Conservation (phyloP, 192 early-diverging fungal species). For the Mortierella claussenii region DNA sequence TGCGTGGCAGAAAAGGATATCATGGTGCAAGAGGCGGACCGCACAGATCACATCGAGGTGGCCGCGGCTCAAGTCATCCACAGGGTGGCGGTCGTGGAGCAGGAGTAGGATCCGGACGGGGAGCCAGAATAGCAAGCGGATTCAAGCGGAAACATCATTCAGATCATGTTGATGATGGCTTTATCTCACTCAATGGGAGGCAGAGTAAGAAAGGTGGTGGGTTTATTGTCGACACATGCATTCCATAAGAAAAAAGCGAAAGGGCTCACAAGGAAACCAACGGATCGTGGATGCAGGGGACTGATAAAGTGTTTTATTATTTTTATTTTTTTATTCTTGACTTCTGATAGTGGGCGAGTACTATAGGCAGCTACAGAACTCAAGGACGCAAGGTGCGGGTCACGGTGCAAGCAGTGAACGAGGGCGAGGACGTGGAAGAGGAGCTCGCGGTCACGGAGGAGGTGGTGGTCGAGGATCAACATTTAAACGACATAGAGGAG, state of each 20-base stretch:
- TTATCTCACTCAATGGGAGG: constrained; percentile 7
- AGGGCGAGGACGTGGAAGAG: no score
- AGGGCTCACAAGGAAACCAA: no score
- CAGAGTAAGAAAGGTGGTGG: not conserved
- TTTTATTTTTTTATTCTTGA: no score
- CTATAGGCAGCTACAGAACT: not conserved
- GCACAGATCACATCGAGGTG: not conserved
- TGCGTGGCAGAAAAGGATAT: no score
- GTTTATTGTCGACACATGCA: no score
- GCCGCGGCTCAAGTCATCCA: not conserved
- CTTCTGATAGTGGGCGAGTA: constrained; percentile 1
- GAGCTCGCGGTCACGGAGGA: no score
- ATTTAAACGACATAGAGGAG: not conserved
- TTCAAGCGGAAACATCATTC: not conserved
- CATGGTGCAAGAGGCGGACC: not conserved
- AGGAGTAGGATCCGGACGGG: not conserved
- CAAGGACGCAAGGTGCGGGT: not conserved
- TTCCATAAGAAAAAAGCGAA: no score
- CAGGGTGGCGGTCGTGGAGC: constrained; percentile 6
- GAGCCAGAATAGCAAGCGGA: not conserved
- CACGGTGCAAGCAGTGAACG: no score
- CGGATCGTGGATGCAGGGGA: no score
- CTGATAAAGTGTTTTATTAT: no score
- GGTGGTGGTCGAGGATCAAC: no score
- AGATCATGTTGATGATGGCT: constrained; percentile 1